phyloP scores from a whole-genome alignment of 371 early-diverging fungal genomes.

The Mucor indicus region DNA sequence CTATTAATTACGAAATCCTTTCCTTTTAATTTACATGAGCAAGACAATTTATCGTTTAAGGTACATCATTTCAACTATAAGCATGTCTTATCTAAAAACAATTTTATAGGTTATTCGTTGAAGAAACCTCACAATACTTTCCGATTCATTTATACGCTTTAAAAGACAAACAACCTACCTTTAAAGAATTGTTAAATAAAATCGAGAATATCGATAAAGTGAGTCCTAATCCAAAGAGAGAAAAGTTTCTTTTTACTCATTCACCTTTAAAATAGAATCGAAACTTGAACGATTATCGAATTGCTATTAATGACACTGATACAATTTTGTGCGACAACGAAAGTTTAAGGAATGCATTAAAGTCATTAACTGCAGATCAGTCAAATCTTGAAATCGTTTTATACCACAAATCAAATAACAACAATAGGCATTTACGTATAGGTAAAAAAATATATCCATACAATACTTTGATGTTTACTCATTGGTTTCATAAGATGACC shows the following conservation, averaged over 20 bases:
- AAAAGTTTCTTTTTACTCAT: background rate
- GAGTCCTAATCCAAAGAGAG: too few species aligned
- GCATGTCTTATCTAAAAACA: too few species aligned
- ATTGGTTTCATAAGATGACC: too few species aligned
- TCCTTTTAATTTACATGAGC: slow-evolving; percentile 5
- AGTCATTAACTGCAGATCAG: slow-evolving; percentile 19
- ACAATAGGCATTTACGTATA: too few species aligned
- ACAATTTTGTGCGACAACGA: slow-evolving; percentile 26
- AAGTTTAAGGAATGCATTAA: slow-evolving; percentile 27
- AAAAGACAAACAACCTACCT: slow-evolving; percentile 32
- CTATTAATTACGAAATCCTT: background rate
- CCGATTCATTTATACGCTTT: slow-evolving; percentile 34
- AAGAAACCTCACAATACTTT: slow-evolving; percentile 25
- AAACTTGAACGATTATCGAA: slow-evolving; percentile 28
- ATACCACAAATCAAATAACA: slow-evolving; percentile 20
- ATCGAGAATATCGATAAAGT: slow-evolving; percentile 27
- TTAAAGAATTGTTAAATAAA: slow-evolving; percentile 31
- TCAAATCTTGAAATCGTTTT: slow-evolving; percentile 26
- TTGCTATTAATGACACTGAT: slow-evolving; percentile 13
- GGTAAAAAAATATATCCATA: slow-evolving; percentile 1
- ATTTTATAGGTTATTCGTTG: slow-evolving; percentile 25
- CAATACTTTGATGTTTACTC: slow-evolving; percentile 2
- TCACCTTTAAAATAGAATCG: slow-evolving; percentile 16
- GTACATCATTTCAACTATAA: background rate
- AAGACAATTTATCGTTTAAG: slow-evolving; percentile 17